Conservation (phyloP, 371 early-diverging fungal genomes). For the Zancudomyces culisetae region DNA sequence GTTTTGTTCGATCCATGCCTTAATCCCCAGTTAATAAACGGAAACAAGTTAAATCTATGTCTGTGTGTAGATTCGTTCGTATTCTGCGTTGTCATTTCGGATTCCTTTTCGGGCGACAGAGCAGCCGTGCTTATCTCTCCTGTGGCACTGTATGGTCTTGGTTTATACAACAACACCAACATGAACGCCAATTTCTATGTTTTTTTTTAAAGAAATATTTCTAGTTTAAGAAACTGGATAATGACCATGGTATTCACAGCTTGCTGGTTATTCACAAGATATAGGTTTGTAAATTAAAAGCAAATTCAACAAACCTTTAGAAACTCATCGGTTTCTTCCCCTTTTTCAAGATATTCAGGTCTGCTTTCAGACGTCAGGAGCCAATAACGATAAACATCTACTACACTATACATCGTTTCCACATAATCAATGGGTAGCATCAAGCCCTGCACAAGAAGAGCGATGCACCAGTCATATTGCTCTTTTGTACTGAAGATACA, state of each 20-base stretch:
- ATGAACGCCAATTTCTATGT: neutral
- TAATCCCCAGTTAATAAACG: no score
- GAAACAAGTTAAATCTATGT: no score
- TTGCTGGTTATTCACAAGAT: neutral
- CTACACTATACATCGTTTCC: neutral
- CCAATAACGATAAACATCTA: slow-evolving; percentile 2
- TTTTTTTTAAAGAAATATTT: neutral
- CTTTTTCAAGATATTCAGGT: neutral
- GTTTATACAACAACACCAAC: neutral
- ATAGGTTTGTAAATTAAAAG: no score
- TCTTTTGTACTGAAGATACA: neutral
- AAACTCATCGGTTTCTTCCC: neutral
- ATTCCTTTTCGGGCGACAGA: neutral
- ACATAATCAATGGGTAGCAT: slow-evolving; percentile 1
- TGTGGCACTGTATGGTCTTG: slow-evolving; percentile 2
- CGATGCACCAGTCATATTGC: slow-evolving; percentile 1
- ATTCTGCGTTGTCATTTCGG: no score
- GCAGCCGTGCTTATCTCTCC: neutral
- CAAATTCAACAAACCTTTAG: no score
- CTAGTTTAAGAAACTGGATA: neutral
- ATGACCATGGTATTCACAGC: neutral
- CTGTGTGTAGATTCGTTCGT: no score
- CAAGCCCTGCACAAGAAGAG: slow-evolving; percentile 2
- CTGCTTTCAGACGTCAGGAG: neutral
- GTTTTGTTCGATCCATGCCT: no score